Base-by-base conservation (phyloP, 228 moss, liverwort and hornwort genomes). In the Sphagnum fallax region DNA sequence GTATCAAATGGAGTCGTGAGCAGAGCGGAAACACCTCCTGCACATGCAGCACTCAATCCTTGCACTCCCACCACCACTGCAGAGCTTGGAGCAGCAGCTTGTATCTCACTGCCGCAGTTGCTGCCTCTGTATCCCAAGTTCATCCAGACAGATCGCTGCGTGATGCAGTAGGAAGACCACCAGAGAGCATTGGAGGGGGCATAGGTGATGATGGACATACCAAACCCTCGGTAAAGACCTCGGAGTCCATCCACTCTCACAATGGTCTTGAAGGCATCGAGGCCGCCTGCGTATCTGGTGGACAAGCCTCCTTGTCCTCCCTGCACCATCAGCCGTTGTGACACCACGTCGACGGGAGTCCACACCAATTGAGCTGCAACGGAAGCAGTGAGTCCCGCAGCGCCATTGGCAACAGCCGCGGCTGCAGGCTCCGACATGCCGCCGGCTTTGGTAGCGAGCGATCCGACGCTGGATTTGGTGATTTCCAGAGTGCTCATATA, bases 401-500 rank as follows among this genome's bases (percentile, higher is more conserved):
- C 83, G 58, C 82, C 86, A 66, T 83, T 86, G 52, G 83, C 86
- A 61, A 86, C 74, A 3, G 86, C 86, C 6, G 83, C 86, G 11
- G 76, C 86, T 16, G 78, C 80, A 48, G 80, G 78, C 72, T 86
- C 82, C 13, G 86, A 86, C 76, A 86, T 75, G 48, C 83, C 83
- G 10, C 83, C 85, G 53, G 81, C 73, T 62, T 70, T 73, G 6
- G 62, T 72, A 4, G 86, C 83, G 10, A 83, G 72, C 52, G 71
- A 52, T 16, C 65, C 70, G 52, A 86, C 86, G 16, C 83, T 83
- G 47, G 69, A 69, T 53, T 86, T 86, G 5, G 86, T 86, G 18
- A 86, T 83, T 72, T 86, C 86, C 72, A 86, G 53, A 48, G 83
- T 86, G 5, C 82, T 80, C 86, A 86, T 86, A 69, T 86, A 86